A percentile compares a stretch with the other conserved stretches of the same genome.
Conservation (phyloP, 2,329 filamentous ascomycete species). For the Sporothrix curviconia region DNA sequence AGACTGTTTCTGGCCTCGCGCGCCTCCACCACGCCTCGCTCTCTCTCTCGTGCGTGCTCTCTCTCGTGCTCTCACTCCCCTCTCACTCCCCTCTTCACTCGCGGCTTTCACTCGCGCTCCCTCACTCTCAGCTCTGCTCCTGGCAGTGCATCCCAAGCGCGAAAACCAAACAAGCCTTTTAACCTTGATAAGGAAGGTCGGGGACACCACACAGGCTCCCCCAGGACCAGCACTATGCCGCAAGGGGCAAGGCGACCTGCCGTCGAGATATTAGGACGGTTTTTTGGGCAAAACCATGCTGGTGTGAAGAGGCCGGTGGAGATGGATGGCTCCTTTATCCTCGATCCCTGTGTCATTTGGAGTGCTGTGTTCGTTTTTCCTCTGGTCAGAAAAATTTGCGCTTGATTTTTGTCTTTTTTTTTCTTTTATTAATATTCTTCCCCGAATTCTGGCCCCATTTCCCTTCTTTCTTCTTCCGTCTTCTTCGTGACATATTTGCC, state of each 20-base stretch:
- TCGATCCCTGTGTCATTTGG: no score
- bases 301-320: neutral
- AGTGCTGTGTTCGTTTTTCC: no score
- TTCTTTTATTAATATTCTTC: neutral
- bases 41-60: no score
- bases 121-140: neutral
- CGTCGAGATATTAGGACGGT: slow-evolving; percentile 10
- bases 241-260: slow-evolving; percentile 3
- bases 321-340: no score
- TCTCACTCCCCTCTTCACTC: no score
- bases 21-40: no score
- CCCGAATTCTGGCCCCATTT: neutral
- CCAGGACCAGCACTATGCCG: neutral
- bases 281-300: neutral
- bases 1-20: no score
- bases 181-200: slow-evolving; percentile 13
- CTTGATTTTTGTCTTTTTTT: neutral
- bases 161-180: slow-evolving; percentile 2
- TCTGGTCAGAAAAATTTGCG: neutral
- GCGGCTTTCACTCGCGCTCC: no score
- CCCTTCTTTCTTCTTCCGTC: neutral
- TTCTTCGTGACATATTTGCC: slow-evolving; percentile 2
- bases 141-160: neutral
- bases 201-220: neutral
- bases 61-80: no score